Evolutionary conservation across 371 early-diverging fungal species (phyloP).

Genomic region (Apophysomyces variabilis): DNA sequence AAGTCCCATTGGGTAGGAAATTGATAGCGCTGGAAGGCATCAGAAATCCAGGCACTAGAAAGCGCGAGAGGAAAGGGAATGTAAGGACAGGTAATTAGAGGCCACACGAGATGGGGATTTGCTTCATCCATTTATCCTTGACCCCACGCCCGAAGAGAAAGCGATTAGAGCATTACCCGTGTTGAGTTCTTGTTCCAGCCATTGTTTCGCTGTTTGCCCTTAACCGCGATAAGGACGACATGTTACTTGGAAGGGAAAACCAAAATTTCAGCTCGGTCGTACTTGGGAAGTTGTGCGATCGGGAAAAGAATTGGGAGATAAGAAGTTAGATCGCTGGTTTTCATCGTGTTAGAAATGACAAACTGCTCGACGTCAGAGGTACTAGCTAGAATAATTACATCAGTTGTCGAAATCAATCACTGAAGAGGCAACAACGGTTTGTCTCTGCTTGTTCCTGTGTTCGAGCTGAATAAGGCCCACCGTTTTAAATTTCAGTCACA

Average conservation of each 20-base stretch:
- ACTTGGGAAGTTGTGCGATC: conserved; percentile 1
- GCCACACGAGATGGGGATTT: background rate
- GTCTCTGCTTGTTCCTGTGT: too few species aligned
- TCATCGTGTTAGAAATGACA: conserved; percentile 6
- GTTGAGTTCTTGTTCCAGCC: conserved; percentile 15
- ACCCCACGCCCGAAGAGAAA: conserved; percentile 8
- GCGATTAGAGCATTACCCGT: conserved; percentile 18
- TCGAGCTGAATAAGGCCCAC: too few species aligned
- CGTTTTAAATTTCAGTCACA: too few species aligned
- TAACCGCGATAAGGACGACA: conserved; percentile 23
- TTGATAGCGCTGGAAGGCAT: conserved; percentile 31
- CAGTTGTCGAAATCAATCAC: background rate
- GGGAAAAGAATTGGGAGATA: background rate
- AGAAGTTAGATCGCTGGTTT: background rate
- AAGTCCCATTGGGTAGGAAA: conserved; percentile 19
- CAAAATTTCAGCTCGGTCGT: background rate
- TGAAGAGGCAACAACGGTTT: background rate
- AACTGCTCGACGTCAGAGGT: background rate
- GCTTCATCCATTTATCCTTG: conserved; percentile 9
- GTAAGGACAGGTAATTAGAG: background rate
- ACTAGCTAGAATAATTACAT: conserved; percentile 1
- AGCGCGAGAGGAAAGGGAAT: conserved; percentile 5
- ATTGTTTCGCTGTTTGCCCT: conserved; percentile 24
- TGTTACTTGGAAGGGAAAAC: conserved; percentile 6
- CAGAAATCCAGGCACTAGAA: conserved; percentile 23